Evolutionary conservation across 2,329 filamentous ascomycete species (phyloP).

Genomic region (Diaporthe amygdali): DNA sequence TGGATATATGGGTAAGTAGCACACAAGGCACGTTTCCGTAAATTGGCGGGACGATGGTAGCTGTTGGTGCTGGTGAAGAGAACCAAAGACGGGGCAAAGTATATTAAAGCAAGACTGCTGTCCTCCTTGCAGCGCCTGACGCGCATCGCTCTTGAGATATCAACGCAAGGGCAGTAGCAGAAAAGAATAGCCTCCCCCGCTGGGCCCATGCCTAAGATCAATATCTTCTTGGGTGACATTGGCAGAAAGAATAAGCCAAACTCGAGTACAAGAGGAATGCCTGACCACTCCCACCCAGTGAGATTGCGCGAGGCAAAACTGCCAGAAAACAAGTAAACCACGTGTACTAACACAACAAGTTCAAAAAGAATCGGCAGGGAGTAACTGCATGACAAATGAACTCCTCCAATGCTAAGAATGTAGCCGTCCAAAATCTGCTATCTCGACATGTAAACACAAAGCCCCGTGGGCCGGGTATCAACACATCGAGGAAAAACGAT

Average conservation of each 20-base stretch:
- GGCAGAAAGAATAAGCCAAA: background rate
- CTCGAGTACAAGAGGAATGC: background rate
- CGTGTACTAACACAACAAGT: constrained; percentile 15
- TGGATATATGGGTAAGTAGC: background rate
- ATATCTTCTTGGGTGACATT: background rate
- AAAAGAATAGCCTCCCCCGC: background rate
- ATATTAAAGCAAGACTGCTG: constrained; percentile 21
- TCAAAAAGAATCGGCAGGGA: constrained; percentile 22
- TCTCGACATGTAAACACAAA: constrained; percentile 15
- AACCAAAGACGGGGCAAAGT: constrained; percentile 4
- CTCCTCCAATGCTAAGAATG: constrained; percentile 28
- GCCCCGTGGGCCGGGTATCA: constrained; percentile 15
- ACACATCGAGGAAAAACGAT: constrained; percentile 22
- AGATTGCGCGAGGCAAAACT: constrained; percentile 16
- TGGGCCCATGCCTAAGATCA: background rate
- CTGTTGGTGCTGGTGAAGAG: background rate
- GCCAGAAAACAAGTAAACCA: constrained; percentile 17
- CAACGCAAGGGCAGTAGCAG: constrained; percentile 1
- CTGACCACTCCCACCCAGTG: constrained; percentile 14
- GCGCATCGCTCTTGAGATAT: background rate
- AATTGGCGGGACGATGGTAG: no score
- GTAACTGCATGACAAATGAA: constrained; percentile 24
- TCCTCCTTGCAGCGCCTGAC: constrained; percentile 2
- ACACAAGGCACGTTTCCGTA: background rate
- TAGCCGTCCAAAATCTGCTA: constrained; percentile 6